A percentile compares a stretch with the other conserved stretches of the same genome.
These are phyloP conservation scores for Diaporthe sp. DNA, from an alignment of 2,329 filamentous ascomycete genomes.

Conservation along the genomic window DNA sequence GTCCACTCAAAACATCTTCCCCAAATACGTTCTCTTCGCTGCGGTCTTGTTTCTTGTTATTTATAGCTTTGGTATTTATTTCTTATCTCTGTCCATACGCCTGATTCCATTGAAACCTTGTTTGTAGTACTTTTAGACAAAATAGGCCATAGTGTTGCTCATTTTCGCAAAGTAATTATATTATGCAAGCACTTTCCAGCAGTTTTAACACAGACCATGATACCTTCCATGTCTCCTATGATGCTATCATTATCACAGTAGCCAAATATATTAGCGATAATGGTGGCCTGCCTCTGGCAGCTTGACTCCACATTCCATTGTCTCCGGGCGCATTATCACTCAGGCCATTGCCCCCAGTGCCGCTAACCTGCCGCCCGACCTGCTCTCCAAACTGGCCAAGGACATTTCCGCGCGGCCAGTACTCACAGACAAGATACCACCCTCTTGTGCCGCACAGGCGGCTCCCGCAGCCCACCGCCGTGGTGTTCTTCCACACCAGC, in stretches of 20 bases:
- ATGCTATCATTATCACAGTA: neutral
- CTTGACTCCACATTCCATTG: constrained; percentile 30
- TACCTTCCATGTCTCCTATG: neutral
- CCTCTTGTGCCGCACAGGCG: constrained; percentile 61
- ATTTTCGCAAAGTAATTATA: neutral
- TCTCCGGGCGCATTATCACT: neutral
- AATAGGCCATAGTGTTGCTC: neutral
- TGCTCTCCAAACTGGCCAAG: constrained; percentile 64
- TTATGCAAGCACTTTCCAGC: neutral
- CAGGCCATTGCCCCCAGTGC: neutral
- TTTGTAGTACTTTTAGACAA: neutral
- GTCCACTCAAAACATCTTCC: too few relatives aligned
- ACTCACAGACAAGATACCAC: constrained; percentile 80
- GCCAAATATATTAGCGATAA: neutral
- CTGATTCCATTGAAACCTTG: neutral
- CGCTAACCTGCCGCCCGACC: constrained; percentile 55
- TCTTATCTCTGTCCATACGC: too few relatives aligned
- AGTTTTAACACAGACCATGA: neutral
- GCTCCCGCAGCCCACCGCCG: constrained; percentile 68
- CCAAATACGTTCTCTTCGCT: neutral
- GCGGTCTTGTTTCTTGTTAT: neutral
- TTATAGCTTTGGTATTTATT: too few relatives aligned
- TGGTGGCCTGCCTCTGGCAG: neutral
- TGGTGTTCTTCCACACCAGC: constrained; percentile 78
- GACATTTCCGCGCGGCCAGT: constrained; percentile 77